Evolutionary conservation across 148 eudicot species (phyloP), one percentile per base, ranked within the genome.

Genomic region (Rheum nobile): DNA sequence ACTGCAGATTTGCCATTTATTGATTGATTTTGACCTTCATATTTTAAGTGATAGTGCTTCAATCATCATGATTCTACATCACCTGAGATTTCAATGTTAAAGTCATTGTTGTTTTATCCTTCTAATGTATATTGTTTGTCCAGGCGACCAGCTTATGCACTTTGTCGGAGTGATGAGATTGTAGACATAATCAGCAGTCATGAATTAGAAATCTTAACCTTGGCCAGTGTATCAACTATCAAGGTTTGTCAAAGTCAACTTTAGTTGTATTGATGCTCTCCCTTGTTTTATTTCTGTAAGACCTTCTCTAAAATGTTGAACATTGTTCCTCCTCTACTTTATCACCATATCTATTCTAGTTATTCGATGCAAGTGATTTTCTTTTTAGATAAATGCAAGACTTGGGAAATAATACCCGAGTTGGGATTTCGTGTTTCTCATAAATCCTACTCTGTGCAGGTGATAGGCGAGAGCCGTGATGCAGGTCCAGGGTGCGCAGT

Each of bases 111-210:
- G 24, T 10, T 39, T 22, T 43, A 10, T 41, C 16, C 26, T 67
- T 17, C 11, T 0, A 6, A 13, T 69, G 46, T 44, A 22, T 68
- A 17, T 46, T 42, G 73, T 34, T 71, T 83, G 26, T 79, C 52
- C 89, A 95, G 98, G 87, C 84, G 86, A 75, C 83, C 79, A 76
- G 97, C 91, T 73, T 90, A 84, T 82, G 96, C 85, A n/a, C 87
- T 84, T 59, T 88, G 96, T 80, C 87, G 87, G 72, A 82, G 71
- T 52, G 85, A 86, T 63, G 84, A 75, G 75, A 84, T 84, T 44
- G 84, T 83, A 22, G 78, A 87, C 19, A 55, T 81, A 67, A 74
- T 90, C 17, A 76, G 28, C 55, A 67, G 81, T 77, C 93, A 72
- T 71, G 89, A 85, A 75, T 74, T 85, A 50, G 98, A 91, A 80